A percentile compares a stretch with the other conserved stretches of the same genome.
Conservation (phyloP, 2,329 filamentous ascomycete species). For the Pestalotiopsis sp. region DNA sequence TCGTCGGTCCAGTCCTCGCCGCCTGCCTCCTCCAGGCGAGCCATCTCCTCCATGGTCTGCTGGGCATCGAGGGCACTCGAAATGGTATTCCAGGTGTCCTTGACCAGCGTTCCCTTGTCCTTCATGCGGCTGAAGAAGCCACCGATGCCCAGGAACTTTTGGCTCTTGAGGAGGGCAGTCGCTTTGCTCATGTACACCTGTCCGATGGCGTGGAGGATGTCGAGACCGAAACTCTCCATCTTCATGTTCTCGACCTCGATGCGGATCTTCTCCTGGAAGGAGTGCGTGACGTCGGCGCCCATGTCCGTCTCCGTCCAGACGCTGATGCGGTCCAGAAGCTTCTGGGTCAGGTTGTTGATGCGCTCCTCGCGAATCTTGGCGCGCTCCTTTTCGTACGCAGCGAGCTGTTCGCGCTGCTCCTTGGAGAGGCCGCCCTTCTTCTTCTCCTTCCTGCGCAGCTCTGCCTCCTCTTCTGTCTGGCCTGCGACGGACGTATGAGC, state of each 20-base stretch:
- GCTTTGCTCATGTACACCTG: conserved; percentile 88
- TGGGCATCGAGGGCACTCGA: conserved; percentile 95
- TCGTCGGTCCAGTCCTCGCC: conserved; percentile 99
- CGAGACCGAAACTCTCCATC: conserved; percentile 97
- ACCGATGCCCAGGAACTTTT: conserved; percentile 94
- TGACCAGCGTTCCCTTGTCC: conserved; percentile 95
- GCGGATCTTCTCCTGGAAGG: conserved; percentile 92
- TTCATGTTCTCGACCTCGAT: conserved; percentile 97
- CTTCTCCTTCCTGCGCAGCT: conserved; percentile 75
- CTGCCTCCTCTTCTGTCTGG: conserved; percentile 73
- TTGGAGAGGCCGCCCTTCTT: conserved; percentile 86
- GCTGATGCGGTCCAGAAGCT: conserved; percentile 85
- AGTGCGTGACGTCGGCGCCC: conserved; percentile 76
- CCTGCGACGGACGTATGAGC: conserved; percentile 61
- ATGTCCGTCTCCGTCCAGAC: conserved; percentile 99
- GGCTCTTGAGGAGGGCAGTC: conserved; percentile 84
- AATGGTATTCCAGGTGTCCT: conserved; percentile 99
- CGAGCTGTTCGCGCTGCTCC: conserved; percentile 91
- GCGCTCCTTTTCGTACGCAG: conserved; percentile 85
- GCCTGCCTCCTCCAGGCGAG: conserved; percentile 88
- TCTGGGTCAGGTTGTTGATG: conserved; percentile 79
- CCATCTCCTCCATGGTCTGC: conserved; percentile 99
- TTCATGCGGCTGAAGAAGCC: conserved; percentile 94
- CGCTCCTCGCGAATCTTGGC: conserved; percentile 84
- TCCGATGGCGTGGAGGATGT: conserved; percentile 94